These are phyloP conservation scores for Cicer chorassanicum DNA, from an alignment of 306 rosid genomes.

Conservation along the genomic window DNA sequence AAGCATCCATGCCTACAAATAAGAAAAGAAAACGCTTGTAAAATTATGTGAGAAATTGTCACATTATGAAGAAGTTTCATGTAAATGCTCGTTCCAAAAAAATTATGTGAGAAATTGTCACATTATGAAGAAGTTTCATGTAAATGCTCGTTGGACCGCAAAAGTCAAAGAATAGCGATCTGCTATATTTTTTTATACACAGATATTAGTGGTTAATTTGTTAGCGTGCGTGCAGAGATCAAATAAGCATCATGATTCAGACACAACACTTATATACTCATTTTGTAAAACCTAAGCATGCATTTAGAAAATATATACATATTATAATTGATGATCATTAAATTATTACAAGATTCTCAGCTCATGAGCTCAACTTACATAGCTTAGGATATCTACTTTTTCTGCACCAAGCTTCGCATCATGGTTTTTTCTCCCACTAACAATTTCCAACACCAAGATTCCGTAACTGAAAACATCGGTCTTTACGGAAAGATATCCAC, in stretches of 20 bases:
- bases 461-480: constrained; percentile 92
- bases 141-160: neutral
- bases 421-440: constrained; percentile 82
- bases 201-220: no score
- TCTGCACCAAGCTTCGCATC: constrained; percentile 56
- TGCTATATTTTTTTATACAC: neutral
- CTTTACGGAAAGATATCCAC: constrained; percentile 84
- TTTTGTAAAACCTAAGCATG: constrained; percentile 27
- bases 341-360: neutral
- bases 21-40: neutral
- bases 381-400: constrained; percentile 75
- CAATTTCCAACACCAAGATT: constrained; percentile 75
- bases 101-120: constrained; percentile 11
- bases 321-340: neutral
- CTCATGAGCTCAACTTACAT: constrained; percentile 58
- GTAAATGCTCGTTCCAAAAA: neutral
- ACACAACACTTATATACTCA: neutral
- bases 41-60: constrained; percentile 17
- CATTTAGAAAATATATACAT: neutral
- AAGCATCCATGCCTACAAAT: constrained; percentile 79
- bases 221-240: no score
- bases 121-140: constrained; percentile 22
- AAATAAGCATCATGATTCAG: constrained; percentile 9
- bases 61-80: constrained; percentile 18
- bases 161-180: neutral